These are phyloP conservation scores for Saturnispora sanitii DNA, from an alignment of 805 yeast species.

Conservation along the genomic window DNA sequence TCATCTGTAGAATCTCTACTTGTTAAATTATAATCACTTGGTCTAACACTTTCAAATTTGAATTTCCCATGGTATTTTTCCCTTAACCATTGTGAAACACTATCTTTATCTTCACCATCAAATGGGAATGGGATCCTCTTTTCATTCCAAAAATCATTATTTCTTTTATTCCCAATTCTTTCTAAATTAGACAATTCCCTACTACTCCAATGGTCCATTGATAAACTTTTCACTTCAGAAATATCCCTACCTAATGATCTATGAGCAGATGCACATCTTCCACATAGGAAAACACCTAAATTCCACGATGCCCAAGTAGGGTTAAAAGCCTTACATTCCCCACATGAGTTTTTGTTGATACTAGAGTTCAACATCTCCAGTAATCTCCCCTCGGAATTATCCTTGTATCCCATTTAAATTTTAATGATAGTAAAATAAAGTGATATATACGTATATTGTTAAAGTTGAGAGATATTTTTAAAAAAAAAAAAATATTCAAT, in stretches of 20 bases:
- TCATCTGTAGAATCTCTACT: conserved; percentile 12
- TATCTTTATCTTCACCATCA: conserved; percentile 59
- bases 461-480: no score
- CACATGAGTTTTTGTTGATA: conserved; percentile 61
- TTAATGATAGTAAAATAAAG: no score
- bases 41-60: conserved; percentile 31
- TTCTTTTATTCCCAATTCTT: conserved; percentile 52
- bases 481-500: no score
- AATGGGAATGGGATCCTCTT: conserved; percentile 58
- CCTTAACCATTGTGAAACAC: conserved; percentile 48
- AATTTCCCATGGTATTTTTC: conserved; percentile 63
- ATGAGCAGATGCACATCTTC: conserved; percentile 76
- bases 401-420: not conserved
- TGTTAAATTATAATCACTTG: conserved; percentile 29
- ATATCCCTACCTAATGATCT: conserved; percentile 51
- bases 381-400: conserved; percentile 28
- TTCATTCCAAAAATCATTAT: conserved; percentile 58
- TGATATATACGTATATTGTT: no score
- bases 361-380: conserved; percentile 49
- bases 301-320: conserved; percentile 48
- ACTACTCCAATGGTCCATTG: conserved; percentile 60
- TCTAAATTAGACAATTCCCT: conserved; percentile 40
- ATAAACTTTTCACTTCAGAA: conserved; percentile 60
- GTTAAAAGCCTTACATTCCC: conserved; percentile 60
- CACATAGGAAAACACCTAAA: conserved; percentile 69